A percentile compares a stretch with the other conserved stretches of the same genome.
Conservation (phyloP, 1,284 basidiomycete species). For the Boletus sp. region DNA sequence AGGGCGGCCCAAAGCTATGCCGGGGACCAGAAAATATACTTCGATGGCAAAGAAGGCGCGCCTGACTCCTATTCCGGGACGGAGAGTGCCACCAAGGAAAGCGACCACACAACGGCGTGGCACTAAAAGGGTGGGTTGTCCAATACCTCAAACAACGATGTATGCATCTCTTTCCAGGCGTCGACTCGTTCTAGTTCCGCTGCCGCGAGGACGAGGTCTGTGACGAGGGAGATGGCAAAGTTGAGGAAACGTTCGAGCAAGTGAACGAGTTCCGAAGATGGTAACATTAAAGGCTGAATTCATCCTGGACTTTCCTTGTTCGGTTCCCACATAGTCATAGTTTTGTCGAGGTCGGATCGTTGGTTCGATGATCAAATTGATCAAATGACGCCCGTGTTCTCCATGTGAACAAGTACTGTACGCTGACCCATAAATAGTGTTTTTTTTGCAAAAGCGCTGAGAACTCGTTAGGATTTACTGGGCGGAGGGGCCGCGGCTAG, state of each 20-base stretch:
- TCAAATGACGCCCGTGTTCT: neutral
- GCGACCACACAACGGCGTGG: slow-evolving; percentile 29
- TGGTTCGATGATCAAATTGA: too few species aligned
- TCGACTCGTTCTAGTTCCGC: slow-evolving; percentile 37
- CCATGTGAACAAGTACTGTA: neutral
- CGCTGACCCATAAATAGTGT: neutral
- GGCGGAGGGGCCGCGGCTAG: too few species aligned
- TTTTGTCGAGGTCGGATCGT: too few species aligned
- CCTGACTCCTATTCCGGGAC: slow-evolving; percentile 36
- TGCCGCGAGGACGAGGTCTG: slow-evolving; percentile 2
- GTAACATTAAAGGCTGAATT: too few species aligned
- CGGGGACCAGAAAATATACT: slow-evolving; percentile 29
- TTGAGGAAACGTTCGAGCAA: slow-evolving; percentile 36
- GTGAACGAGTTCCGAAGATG: neutral
- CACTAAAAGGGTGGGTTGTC: slow-evolving; percentile 25
- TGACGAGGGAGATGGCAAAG: slow-evolving; percentile 29
- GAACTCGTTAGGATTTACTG: too few species aligned
- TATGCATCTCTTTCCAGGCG: slow-evolving; percentile 36
- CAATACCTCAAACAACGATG: slow-evolving; percentile 24
- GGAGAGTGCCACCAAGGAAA: slow-evolving; percentile 36
- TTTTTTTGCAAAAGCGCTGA: neutral
- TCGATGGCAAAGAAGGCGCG: slow-evolving; percentile 39
- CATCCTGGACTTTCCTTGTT: too few species aligned
- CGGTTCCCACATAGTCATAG: too few species aligned
- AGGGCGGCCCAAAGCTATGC: slow-evolving; percentile 27